Conservation (phyloP, 257 asterid genomes). For the Lavandula angustifolia region DNA sequence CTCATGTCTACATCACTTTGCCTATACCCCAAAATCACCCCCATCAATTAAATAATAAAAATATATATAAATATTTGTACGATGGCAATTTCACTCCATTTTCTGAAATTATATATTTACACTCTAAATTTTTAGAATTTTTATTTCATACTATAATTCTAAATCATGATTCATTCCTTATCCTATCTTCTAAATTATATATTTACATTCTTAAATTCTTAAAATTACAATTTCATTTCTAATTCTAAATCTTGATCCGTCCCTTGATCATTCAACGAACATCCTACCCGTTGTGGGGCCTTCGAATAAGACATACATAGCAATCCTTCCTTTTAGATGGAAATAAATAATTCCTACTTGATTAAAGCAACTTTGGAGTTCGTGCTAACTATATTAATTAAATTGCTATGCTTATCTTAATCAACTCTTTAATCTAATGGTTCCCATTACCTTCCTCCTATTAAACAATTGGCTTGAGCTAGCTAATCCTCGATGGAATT, state of each 20-base stretch:
- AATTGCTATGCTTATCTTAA: constrained; percentile 41
- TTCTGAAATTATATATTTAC: no score
- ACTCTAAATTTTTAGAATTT: no score
- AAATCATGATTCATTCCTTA: no score
- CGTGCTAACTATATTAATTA: constrained; percentile 30
- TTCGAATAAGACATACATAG: constrained; percentile 16
- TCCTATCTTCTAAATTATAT: no score
- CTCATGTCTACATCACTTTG: constrained; percentile 33
- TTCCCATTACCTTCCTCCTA: constrained; percentile 35
- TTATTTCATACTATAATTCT: no score
- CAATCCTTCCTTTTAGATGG: constrained; percentile 1
- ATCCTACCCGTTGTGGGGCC: constrained; percentile 1
- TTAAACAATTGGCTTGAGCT: constrained; percentile 37
- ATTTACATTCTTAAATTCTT: no score
- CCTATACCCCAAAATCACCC: constrained; percentile 6
- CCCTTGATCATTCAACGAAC: no score
- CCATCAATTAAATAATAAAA: background rate
- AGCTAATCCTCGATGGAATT: constrained; percentile 40
- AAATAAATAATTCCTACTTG: constrained; percentile 14
- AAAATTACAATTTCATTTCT: no score
- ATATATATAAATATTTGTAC: no score
- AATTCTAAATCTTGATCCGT: no score
- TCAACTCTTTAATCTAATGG: constrained; percentile 35
- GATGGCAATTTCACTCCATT: no score
- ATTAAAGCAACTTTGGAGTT: constrained; percentile 38